Evolutionary conservation across 768 basidiomycete genomes (phyloP).

Genomic region (Collybiopsis confluens): DNA sequence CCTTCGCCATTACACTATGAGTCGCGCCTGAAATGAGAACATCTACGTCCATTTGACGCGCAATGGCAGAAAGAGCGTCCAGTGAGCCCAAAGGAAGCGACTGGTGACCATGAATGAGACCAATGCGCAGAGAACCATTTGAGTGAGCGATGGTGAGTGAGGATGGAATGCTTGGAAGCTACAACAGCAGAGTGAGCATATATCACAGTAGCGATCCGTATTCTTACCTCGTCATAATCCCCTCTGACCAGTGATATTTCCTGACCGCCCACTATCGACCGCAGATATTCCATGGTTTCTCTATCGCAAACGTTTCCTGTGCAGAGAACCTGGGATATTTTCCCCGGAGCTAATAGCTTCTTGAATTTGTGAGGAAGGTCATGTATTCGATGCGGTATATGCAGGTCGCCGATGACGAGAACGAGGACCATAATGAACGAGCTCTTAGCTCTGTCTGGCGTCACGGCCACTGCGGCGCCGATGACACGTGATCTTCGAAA

Average conservation of each 20-base stretch:
- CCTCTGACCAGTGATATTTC: constrained; percentile 91
- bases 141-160: constrained; percentile 74
- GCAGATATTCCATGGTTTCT: constrained; percentile 94
- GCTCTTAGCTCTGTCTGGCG: neutral
- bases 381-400: constrained; percentile 87
- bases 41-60: constrained; percentile 97
- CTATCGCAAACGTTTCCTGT: constrained; percentile 97
- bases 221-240: constrained; percentile 89
- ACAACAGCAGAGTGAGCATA: neutral
- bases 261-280: constrained; percentile 71
- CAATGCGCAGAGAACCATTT: constrained; percentile 75
- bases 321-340: constrained; percentile 96
- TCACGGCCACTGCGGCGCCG: too few relatives aligned
- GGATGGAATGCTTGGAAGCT: constrained; percentile 55
- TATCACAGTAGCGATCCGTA: neutral
- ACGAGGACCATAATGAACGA: constrained; percentile 48
- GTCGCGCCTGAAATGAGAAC: constrained; percentile 93
- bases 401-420: constrained; percentile 94
- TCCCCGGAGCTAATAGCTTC: constrained; percentile 91
- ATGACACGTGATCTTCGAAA: too few relatives aligned
- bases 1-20: constrained; percentile 86
- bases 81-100: constrained; percentile 88
- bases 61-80: constrained; percentile 83
- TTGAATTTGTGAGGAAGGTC: constrained; percentile 96
- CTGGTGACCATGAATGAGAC: constrained; percentile 92